phyloP scores from a whole-genome alignment of 75 land plant genomes.

The Gnetum montanum region DNA sequence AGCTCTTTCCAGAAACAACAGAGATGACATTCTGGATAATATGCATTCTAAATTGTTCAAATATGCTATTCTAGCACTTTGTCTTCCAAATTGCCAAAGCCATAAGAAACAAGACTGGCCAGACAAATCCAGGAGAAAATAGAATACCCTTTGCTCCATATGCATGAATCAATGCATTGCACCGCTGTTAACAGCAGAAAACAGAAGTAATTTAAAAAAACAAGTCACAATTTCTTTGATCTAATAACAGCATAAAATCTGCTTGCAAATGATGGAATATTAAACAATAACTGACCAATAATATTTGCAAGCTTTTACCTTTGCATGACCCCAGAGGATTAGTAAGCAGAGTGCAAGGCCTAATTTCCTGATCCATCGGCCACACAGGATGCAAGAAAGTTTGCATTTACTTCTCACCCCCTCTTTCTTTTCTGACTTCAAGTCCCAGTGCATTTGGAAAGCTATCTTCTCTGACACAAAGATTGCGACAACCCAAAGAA shows the following conservation, averaged over 20 bases:
- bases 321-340: constrained; percentile 42
- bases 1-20: no score
- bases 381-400: constrained; percentile 5
- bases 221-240: neutral
- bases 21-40: no score
- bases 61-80: constrained; percentile 3
- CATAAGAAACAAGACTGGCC: constrained; percentile 55
- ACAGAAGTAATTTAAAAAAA: neutral
- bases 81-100: constrained; percentile 37
- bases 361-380: constrained; percentile 50
- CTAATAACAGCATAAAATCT: no score
- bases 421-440: constrained; percentile 36
- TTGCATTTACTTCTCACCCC: constrained; percentile 12
- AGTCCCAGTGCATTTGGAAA: constrained; percentile 25
- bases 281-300: neutral
- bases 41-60: neutral
- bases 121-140: constrained; percentile 58
- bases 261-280: neutral
- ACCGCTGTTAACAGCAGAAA: constrained; percentile 39
- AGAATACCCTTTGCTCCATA: constrained; percentile 64
- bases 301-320: constrained; percentile 27
- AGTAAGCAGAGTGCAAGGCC: constrained; percentile 34
- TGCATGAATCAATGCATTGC: constrained; percentile 48
- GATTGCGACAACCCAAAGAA: constrained; percentile 27
- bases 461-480: constrained; percentile 60